Conservation (phyloP, 2,329 filamentous ascomycete genomes). For the Colletotrichum gigasporum region DNA sequence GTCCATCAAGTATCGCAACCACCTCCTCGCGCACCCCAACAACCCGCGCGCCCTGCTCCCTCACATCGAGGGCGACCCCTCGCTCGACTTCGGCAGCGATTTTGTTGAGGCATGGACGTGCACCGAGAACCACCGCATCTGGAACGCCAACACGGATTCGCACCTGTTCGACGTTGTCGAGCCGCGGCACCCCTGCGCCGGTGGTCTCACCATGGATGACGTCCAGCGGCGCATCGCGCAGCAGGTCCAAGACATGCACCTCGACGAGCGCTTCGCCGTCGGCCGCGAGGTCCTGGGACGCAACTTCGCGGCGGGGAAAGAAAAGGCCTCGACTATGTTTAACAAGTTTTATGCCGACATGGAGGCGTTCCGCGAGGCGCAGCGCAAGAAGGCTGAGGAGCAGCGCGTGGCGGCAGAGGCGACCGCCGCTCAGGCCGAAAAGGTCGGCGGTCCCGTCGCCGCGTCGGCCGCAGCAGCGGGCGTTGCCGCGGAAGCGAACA, state of each 20-base stretch:
- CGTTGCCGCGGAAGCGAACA: slow-evolving; percentile 46
- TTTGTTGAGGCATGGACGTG: slow-evolving; percentile 89
- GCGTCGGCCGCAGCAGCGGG: slow-evolving; percentile 37
- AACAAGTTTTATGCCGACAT: slow-evolving; percentile 92
- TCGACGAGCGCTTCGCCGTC: slow-evolving; percentile 88
- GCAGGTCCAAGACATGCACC: slow-evolving; percentile 91
- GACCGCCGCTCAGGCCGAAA: slow-evolving; percentile 32
- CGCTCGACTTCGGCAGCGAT: slow-evolving; percentile 82
- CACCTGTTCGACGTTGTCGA: slow-evolving; percentile 95
- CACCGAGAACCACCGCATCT: slow-evolving; percentile 93
- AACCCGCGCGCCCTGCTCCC: slow-evolving; percentile 70
- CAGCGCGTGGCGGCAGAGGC: slow-evolving; percentile 41
- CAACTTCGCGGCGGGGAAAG: slow-evolving; percentile 86
- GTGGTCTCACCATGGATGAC: slow-evolving; percentile 92
- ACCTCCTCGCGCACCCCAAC: slow-evolving; percentile 61
- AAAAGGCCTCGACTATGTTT: slow-evolving; percentile 88
- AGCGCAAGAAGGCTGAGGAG: slow-evolving; percentile 53
- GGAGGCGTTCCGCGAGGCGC: slow-evolving; percentile 66
- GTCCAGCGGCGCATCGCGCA: slow-evolving; percentile 89
- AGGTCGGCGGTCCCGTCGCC: slow-evolving; percentile 25
- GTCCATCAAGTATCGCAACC: slow-evolving; percentile 87
- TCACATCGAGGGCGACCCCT: slow-evolving; percentile 83
- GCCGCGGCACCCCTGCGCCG: slow-evolving; percentile 91
- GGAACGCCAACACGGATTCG: slow-evolving; percentile 81
- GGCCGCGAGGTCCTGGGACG: slow-evolving; percentile 88